Evolutionary conservation across 768 basidiomycete genomes (phyloP).

Genomic region (Termitomyces sp.): DNA sequence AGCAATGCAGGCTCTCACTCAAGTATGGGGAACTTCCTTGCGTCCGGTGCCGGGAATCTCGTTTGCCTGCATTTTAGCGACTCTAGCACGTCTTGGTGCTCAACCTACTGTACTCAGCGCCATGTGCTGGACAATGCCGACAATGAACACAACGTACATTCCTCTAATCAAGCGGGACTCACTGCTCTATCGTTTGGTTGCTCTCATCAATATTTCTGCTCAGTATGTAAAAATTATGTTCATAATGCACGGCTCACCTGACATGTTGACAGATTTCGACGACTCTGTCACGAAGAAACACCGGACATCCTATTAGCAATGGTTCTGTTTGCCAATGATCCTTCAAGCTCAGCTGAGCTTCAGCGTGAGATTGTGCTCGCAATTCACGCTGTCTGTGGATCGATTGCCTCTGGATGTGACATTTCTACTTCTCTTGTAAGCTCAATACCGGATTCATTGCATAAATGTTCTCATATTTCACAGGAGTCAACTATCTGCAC

Average conservation of each 20-base stretch:
- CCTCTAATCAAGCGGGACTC: conserved; percentile 25
- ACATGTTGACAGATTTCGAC: conserved; percentile 28
- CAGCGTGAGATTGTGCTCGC: conserved; percentile 44
- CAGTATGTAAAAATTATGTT: conserved; percentile 35
- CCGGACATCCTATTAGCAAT: conserved; percentile 50
- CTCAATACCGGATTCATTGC: background rate
- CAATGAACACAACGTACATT: conserved; percentile 14
- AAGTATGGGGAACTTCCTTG: conserved; percentile 28
- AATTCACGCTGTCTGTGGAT: conserved; percentile 46
- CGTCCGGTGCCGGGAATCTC: conserved; percentile 27
- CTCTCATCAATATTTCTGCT: conserved; percentile 41
- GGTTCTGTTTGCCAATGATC: conserved; percentile 57
- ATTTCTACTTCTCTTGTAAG: conserved; percentile 29
- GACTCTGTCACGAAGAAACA: conserved; percentile 37
- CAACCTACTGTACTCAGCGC: conserved; percentile 31
- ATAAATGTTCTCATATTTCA: background rate
- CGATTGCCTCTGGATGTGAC: conserved; percentile 32
- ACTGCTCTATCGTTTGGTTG: conserved; percentile 40
- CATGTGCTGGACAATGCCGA: conserved; percentile 28
- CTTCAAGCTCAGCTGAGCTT: conserved; percentile 42
- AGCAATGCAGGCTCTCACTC: conserved; percentile 31
- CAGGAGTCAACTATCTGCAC: conserved; percentile 50
- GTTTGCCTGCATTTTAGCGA: conserved; percentile 32
- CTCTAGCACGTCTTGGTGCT: conserved; percentile 47
- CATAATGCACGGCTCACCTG: conserved; percentile 2